Evolutionary conservation across 2,329 filamentous ascomycete genomes (phyloP).

Genomic region (Pseudocercospora pini-densiflorae): DNA sequence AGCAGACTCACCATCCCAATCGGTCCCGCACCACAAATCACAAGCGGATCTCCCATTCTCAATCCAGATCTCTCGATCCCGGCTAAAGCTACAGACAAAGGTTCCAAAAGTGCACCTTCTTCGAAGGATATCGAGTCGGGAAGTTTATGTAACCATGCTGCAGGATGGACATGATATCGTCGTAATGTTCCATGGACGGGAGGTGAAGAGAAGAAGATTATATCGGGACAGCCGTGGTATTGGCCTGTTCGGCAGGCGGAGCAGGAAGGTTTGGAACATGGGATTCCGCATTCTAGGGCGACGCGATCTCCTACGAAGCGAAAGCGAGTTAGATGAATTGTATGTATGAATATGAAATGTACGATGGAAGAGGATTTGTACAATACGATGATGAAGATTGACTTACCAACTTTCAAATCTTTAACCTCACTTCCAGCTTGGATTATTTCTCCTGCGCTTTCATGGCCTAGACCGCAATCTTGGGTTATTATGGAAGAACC

Average conservation of each 20-base stretch:
- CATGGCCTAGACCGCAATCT: constrained; percentile 37
- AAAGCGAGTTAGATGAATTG: neutral
- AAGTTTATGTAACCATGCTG: constrained; percentile 41
- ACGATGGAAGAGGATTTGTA: neutral
- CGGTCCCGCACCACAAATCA: constrained; percentile 45
- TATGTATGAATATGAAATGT: neutral
- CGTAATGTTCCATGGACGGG: constrained; percentile 38
- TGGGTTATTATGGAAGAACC: constrained; percentile 32
- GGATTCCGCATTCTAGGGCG: constrained; percentile 40
- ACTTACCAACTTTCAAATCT: constrained; percentile 31
- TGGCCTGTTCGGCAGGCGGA: constrained; percentile 36
- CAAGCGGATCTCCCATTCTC: constrained; percentile 43
- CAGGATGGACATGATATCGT: constrained; percentile 39
- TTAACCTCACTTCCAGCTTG: constrained; percentile 32
- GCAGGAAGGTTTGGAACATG: constrained; percentile 38
- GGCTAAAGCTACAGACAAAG: constrained; percentile 46
- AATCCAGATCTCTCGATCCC: constrained; percentile 46
- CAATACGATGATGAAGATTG: neutral
- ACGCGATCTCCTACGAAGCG: constrained; percentile 36
- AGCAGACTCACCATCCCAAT: constrained; percentile 47
- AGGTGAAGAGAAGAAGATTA: constrained; percentile 39
- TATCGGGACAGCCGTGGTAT: constrained; percentile 38
- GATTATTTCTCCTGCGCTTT: constrained; percentile 36
- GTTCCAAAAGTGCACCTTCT: constrained; percentile 55
- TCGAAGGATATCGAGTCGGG: constrained; percentile 46